Conservation (phyloP, 2,329 filamentous ascomycete species). For the Neonectria neomacrospora region DNA sequence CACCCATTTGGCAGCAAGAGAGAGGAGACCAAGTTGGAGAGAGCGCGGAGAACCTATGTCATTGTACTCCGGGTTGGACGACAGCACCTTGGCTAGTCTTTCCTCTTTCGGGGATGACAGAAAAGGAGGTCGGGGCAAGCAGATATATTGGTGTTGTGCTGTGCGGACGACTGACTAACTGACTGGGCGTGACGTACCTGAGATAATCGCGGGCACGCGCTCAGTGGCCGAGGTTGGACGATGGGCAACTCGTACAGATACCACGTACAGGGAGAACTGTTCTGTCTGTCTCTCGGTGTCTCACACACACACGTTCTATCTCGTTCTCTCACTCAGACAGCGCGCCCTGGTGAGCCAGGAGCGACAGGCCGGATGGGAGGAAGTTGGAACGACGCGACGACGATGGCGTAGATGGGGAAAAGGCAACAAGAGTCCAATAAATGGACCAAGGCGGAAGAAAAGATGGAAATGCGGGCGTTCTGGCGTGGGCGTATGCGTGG, state of each 20-base stretch:
- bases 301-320: conserved; percentile 17
- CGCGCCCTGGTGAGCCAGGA: conserved; percentile 44
- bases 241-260: conserved; percentile 36
- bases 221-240: conserved; percentile 14
- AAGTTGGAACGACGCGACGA: conserved; percentile 29
- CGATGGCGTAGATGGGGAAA: conserved; percentile 24
- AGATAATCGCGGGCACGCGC: conserved; percentile 27
- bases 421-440: conserved; percentile 16
- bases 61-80: conserved; percentile 12
- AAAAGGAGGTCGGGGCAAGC: conserved; percentile 24
- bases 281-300: conserved; percentile 8
- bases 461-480: conserved; percentile 37
- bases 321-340: conserved; percentile 42
- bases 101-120: conserved; percentile 22
- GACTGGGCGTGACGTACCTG: conserved; percentile 42
- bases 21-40: conserved; percentile 15
- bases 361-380: conserved; percentile 42
- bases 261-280: conserved; percentile 8
- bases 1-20: conserved; percentile 28
- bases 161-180: conserved; percentile 32
- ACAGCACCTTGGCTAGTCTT: conserved; percentile 28
- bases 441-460: conserved; percentile 14
- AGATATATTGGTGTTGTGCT: conserved; percentile 18
- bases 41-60: conserved; percentile 22
- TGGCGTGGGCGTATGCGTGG: conserved; percentile 22